Evolutionary conservation across 768 basidiomycete species (phyloP).

Genomic region (Hydnum rufescens): DNA sequence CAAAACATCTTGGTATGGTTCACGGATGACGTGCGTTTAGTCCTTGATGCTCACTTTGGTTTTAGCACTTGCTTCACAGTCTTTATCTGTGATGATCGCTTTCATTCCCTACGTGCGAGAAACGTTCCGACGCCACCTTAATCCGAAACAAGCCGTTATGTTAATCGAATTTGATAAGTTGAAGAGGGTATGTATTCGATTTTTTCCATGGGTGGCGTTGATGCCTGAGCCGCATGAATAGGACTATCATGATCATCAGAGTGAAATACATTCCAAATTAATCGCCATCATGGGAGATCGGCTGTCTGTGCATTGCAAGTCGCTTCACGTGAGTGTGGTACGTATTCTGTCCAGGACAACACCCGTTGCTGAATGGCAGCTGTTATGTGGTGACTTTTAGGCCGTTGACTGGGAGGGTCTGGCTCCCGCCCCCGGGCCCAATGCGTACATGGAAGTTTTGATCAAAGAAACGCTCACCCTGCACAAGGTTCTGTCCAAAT

Average conservation of each 20-base stretch:
- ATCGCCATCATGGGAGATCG: conserved; percentile 98
- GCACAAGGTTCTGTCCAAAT: conserved; percentile 88
- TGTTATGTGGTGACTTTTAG: conserved; percentile 20
- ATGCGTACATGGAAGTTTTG: conserved; percentile 82
- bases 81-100: conserved; percentile 80
- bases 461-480: conserved; percentile 90
- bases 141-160: conserved; percentile 89
- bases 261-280: conserved; percentile 94
- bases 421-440: conserved; percentile 29
- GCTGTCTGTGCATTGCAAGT: conserved; percentile 62
- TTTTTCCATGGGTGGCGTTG: background rate
- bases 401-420: conserved; percentile 58
- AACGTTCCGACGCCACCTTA: conserved; percentile 82
- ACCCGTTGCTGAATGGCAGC: background rate
- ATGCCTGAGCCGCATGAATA: conserved; percentile 16
- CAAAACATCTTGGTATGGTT: conserved; percentile 74
- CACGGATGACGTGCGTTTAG: background rate
- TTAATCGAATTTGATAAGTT: conserved; percentile 96
- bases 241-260: conserved; percentile 99
- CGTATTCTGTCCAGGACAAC: conserved; percentile 2
- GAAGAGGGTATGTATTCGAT: conserved; percentile 53
- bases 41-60: background rate
- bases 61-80: conserved; percentile 84
- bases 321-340: conserved; percentile 62
- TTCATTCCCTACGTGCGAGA: conserved; percentile 94